Evolutionary conservation across 108 stramenopile species (phyloP).

Genomic region (Parietichytrium sp.): DNA sequence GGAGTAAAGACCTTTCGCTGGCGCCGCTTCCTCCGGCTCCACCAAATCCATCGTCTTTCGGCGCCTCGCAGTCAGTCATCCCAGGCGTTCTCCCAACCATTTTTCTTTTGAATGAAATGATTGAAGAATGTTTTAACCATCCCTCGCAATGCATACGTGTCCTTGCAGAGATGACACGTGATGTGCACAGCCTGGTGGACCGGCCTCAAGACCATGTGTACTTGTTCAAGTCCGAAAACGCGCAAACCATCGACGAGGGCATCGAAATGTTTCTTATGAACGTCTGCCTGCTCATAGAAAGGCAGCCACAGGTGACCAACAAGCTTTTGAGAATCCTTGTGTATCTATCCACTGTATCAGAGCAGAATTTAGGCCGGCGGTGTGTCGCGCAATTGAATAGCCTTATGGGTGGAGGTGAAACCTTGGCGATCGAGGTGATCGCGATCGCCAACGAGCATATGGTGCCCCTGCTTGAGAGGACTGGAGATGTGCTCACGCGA

Average conservation of each 20-base stretch:
- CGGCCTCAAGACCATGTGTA: neutral
- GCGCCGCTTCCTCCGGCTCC: too few species aligned
- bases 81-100: neutral
- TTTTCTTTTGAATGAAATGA: neutral
- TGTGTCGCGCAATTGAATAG: neutral
- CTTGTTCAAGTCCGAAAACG: neutral
- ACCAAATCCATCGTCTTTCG: too few species aligned
- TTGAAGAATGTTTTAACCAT: conserved; percentile 14
- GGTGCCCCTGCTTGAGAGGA: conserved; percentile 7
- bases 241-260: neutral
- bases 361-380: neutral
- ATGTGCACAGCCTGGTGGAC: neutral
- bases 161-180: neutral
- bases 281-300: neutral
- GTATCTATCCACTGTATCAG: neutral
- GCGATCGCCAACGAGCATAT: neutral
- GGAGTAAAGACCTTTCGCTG: neutral
- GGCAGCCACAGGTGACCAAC: neutral
- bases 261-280: neutral
- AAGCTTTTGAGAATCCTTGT: conserved; percentile 6
- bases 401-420: conserved; percentile 8
- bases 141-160: neutral
- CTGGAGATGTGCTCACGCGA: neutral
- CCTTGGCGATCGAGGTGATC: neutral
- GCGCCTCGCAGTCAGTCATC: too few species aligned